Conservation (phyloP, 441 rosid species). For the Aleurites moluccanus region DNA sequence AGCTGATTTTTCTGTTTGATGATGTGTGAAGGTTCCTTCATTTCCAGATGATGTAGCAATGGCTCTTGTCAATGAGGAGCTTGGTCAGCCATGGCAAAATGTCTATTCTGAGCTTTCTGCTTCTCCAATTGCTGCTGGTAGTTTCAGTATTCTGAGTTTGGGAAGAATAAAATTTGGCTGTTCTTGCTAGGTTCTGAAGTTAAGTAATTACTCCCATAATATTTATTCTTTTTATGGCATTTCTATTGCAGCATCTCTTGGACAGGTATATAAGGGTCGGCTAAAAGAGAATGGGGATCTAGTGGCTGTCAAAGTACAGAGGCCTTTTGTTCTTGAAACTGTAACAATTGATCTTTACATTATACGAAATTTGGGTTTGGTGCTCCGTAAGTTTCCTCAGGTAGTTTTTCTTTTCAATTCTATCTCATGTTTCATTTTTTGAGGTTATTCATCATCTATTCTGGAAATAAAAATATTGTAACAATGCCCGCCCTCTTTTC, state of each 20-base stretch:
- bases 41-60: constrained; percentile 97
- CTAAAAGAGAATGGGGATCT: constrained; percentile 88
- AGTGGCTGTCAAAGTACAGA: constrained; percentile 96
- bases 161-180: background rate
- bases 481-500: constrained; percentile 12
- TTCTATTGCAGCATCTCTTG: constrained; percentile 78
- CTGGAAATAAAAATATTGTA: constrained; percentile 11
- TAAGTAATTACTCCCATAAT: constrained; percentile 10
- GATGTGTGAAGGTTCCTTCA: constrained; percentile 84
- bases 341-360: constrained; percentile 88
- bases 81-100: constrained; percentile 88
- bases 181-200: constrained; percentile 15
- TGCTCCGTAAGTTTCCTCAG: constrained; percentile 92
- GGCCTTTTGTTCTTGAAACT: constrained; percentile 98
- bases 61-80: constrained; percentile 94
- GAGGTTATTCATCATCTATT: constrained; percentile 5
- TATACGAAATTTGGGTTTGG: constrained; percentile 81
- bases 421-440: background rate
- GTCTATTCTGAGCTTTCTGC: constrained; percentile 88
- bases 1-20: constrained; percentile 39
- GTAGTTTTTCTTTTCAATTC: constrained; percentile 35
- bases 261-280: constrained; percentile 93
- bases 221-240: constrained; percentile 26
- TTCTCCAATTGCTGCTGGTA: constrained; percentile 98
- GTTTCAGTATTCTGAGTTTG: constrained; percentile 16